Base-by-base conservation (phyloP, 148 eudicot species). In the Vaccinium vitisidaea region DNA sequence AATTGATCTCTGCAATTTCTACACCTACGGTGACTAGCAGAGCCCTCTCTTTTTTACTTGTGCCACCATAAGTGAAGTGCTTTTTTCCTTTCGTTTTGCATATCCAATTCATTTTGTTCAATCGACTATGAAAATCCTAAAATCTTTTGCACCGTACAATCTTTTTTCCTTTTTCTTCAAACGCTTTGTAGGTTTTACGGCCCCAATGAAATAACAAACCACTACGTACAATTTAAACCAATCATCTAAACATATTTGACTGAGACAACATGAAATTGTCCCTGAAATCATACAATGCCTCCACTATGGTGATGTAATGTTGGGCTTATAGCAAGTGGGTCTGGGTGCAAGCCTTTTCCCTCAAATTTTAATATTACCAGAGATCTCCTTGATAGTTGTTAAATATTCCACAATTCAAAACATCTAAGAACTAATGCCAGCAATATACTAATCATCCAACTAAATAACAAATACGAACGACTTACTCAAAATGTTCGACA, bases 401-500 rank as follows among this genome's bases (percentile, higher is more conserved):
- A 81, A 81, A 75, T 59, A 50, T 50, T 46, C 63, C 36, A 15
- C 14, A 36, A 59, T 25, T 13, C 36, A 77, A 5, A 10, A 3
- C 53, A 75, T 36, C 54, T 15, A 75, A 2, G 2, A 80, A 59
- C 49, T 27, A 63, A n/a, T 81, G 67, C 6, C 6, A 50, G 49
- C 56, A 86, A 65, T 71, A 71, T 21, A 7, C 69, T 48, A 55
- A 4, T 46, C 54, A 69, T 63, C 23, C 78, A 82, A 14, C 53
- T 36, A 58, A 30, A 16, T 14, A 25, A 81, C 43, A 12, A 82
- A 75, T 43, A 74, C 32, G 23, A 25, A 43, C 56, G 39, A 50
- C 88, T 81, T 88, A 88, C 90, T 61, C 70, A 39, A 54, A 59
- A 53, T 78, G 11, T 10, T 80, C 6, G 59, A 67, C 32, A 83